These are phyloP conservation scores for Centaurea solstitialis DNA, from an alignment of 129 eudicot species.

Conservation along the genomic window DNA sequence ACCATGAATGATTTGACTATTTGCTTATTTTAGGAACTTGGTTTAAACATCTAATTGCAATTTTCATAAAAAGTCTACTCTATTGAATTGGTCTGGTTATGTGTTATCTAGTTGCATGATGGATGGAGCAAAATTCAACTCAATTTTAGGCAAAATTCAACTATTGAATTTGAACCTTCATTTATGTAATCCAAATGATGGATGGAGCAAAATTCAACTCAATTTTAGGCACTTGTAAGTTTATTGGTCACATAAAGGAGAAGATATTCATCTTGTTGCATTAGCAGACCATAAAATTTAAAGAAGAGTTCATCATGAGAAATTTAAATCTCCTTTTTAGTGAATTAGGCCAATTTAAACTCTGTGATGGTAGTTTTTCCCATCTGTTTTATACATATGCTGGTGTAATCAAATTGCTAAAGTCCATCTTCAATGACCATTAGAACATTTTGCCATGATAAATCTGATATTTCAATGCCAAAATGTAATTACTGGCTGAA, in stretches of 20 bases:
- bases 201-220: too few relatives aligned
- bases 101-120: not conserved
- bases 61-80: not conserved
- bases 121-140: too few relatives aligned
- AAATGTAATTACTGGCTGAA: not conserved
- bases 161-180: not conserved
- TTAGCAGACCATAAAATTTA: not conserved
- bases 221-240: too few relatives aligned
- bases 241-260: too few relatives aligned
- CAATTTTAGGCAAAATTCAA: not conserved
- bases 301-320: not conserved
- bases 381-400: not conserved
- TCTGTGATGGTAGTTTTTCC: not conserved
- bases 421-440: not conserved
- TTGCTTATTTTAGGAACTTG: slow-evolving; percentile 14
- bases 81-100: not conserved
- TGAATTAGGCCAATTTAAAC: not conserved
- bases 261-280: not conserved
- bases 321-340: not conserved
- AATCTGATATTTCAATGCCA: not conserved
- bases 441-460: not conserved
- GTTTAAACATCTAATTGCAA: not conserved
- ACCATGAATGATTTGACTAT: slow-evolving; percentile 1
- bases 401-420: not conserved
- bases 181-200: too few relatives aligned